These are phyloP conservation scores for Coemansia sp. DNA, from an alignment of 192 early-diverging fungal species.

Conservation along the genomic window DNA sequence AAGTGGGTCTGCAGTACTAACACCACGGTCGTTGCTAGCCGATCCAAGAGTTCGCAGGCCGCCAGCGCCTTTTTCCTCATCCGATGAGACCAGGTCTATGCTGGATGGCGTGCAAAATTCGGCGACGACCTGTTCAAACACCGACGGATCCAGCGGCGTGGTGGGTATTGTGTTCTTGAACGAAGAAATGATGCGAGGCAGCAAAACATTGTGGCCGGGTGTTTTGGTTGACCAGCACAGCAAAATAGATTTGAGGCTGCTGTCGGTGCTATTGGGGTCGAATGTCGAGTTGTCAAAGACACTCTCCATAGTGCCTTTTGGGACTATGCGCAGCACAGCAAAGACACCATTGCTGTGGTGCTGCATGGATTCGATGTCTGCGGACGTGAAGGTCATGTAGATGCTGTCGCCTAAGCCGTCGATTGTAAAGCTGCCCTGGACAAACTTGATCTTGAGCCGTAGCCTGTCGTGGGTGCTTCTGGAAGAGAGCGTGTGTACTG, in stretches of 20 bases:
- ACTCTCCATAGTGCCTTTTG: slow-evolving; percentile 24
- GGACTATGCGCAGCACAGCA: slow-evolving; percentile 22
- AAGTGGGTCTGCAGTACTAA: too few relatives aligned
- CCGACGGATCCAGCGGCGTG: not conserved
- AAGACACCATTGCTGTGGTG: slow-evolving; percentile 2
- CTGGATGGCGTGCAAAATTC: slow-evolving; percentile 28
- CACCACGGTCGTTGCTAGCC: too few relatives aligned
- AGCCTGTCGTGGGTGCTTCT: not conserved
- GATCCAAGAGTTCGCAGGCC: not conserved
- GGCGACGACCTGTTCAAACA: slow-evolving; percentile 4
- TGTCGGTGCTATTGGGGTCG: slow-evolving; percentile 24
- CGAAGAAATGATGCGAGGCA: not conserved
- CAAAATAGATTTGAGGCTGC: slow-evolving; percentile 10
- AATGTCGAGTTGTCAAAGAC: slow-evolving; percentile 22
- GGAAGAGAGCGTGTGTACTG: not conserved
- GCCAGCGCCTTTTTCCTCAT: slow-evolving; percentile 14
- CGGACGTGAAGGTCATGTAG: slow-evolving; percentile 11
- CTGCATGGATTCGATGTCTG: slow-evolving; percentile 23
- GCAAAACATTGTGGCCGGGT: not conserved
- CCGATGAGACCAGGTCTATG: slow-evolving; percentile 35
- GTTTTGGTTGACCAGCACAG: slow-evolving; percentile 10
- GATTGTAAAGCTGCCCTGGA: slow-evolving; percentile 17
- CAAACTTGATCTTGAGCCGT: slow-evolving; percentile 7
- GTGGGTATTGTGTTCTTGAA: not conserved
- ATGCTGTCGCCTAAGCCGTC: slow-evolving; percentile 12